These are phyloP conservation scores for Claviceps sp. DNA, from an alignment of 2,329 filamentous ascomycete species.

Conservation along the genomic window DNA sequence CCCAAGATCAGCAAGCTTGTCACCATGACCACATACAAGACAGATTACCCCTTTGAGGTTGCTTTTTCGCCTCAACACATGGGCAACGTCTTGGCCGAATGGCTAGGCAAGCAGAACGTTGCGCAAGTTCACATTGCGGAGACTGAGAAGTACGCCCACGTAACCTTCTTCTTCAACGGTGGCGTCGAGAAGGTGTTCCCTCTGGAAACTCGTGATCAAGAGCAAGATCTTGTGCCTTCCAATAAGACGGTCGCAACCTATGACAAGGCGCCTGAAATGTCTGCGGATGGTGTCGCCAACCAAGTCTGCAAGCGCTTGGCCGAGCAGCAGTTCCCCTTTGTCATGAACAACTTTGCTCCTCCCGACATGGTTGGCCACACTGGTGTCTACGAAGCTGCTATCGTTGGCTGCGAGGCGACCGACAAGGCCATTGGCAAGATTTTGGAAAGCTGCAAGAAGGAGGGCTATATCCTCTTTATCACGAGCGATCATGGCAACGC, in stretches of 20 bases:
- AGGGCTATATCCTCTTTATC: slow-evolving; percentile 87
- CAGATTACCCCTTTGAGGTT: slow-evolving; percentile 79
- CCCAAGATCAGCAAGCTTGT: slow-evolving; percentile 74
- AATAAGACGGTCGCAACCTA: slow-evolving; percentile 88
- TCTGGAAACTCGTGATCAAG: slow-evolving; percentile 79
- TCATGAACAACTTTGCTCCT: slow-evolving; percentile 99
- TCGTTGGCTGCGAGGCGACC: slow-evolving; percentile 71
- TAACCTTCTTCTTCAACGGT: slow-evolving; percentile 99
- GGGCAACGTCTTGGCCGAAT: slow-evolving; percentile 97
- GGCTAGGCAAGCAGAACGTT: slow-evolving; percentile 76
- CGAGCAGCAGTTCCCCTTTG: slow-evolving; percentile 80
- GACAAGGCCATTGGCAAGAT: slow-evolving; percentile 91
- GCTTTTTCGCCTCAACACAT: slow-evolving; percentile 92
- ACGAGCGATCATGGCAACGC: slow-evolving; percentile 96
- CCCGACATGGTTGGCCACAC: slow-evolving; percentile 99
- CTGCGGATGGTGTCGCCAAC: slow-evolving; percentile 75
- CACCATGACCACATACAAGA: slow-evolving; percentile 99
- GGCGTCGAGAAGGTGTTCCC: slow-evolving; percentile 94
- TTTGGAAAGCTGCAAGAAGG: slow-evolving; percentile 85
- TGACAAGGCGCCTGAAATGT: slow-evolving; percentile 92
- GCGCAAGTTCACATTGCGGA: slow-evolving; percentile 95
- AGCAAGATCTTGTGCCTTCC: slow-evolving; percentile 64
- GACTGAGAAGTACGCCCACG: slow-evolving; percentile 98
- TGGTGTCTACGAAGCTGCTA: slow-evolving; percentile 88
- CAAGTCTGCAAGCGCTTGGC: slow-evolving; percentile 79